Conservation (phyloP, 768 basidiomycete species). For the Leccinellum luteum region DNA sequence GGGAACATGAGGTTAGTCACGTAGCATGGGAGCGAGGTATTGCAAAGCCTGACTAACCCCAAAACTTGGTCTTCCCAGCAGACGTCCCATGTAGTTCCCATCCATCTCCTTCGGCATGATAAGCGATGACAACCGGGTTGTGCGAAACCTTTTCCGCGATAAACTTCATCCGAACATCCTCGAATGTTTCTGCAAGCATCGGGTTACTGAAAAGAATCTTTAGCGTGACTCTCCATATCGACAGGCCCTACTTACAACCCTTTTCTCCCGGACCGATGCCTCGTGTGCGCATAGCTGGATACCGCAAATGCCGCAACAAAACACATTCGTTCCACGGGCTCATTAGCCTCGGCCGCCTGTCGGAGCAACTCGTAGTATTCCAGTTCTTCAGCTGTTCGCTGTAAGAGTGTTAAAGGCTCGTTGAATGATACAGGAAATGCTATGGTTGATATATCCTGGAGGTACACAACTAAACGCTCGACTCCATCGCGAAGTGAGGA, state of each 20-base stretch:
- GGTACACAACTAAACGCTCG: neutral
- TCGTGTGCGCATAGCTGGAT: constrained; percentile 80
- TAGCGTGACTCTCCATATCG: constrained; percentile 4
- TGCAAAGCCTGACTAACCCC: constrained; percentile 53
- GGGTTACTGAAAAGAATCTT: constrained; percentile 61
- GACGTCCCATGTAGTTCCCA: constrained; percentile 79
- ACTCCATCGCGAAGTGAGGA: neutral
- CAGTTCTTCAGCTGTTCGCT: constrained; percentile 78
- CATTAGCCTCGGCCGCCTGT: constrained; percentile 54
- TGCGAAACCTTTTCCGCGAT: constrained; percentile 88
- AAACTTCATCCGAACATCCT: constrained; percentile 76
- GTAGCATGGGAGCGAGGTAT: constrained; percentile 5
- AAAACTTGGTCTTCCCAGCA: constrained; percentile 85
- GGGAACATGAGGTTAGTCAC: constrained; percentile 16
- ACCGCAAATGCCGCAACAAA: constrained; percentile 84
- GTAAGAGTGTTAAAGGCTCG: constrained; percentile 80
- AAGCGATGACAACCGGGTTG: constrained; percentile 80
- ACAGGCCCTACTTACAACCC: constrained; percentile 63
- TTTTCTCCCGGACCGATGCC: constrained; percentile 77
- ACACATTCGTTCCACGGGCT: constrained; percentile 67
- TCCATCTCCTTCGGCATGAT: constrained; percentile 74
- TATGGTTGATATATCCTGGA: constrained; percentile 77
- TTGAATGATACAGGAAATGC: constrained; percentile 89
- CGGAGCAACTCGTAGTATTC: constrained; percentile 74
- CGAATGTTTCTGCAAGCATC: constrained; percentile 86